A percentile compares a stretch with the other conserved stretches of the same genome.
Evolutionary conservation across 495 filamentous ascomycete genomes (phyloP).

Genomic region (Penicillium bovifimosum): DNA sequence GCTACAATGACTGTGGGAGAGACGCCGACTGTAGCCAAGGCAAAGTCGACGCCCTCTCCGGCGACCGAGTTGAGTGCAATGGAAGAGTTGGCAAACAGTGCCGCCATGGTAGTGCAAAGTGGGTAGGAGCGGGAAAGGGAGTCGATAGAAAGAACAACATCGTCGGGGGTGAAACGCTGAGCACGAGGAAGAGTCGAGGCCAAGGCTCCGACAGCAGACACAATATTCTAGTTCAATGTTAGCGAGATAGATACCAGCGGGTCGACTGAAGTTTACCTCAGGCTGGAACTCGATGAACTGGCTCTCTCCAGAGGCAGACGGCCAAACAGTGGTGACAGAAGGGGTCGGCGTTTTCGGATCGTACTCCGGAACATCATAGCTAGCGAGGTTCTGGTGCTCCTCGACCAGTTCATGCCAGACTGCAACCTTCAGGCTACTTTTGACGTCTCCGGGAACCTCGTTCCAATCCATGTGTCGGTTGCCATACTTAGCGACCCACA

Average conservation of each 20-base stretch:
- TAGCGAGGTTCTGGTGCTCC: slow-evolving; percentile 46
- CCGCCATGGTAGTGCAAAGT: slow-evolving; percentile 72
- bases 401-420: slow-evolving; percentile 85
- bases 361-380: slow-evolving; percentile 45
- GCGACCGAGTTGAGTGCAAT: slow-evolving; percentile 87
- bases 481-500: slow-evolving; percentile 91
- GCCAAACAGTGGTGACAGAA: slow-evolving; percentile 55
- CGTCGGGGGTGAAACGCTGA: slow-evolving; percentile 64
- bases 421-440: slow-evolving; percentile 64
- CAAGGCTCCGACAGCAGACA: slow-evolving; percentile 73
- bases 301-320: slow-evolving; percentile 45
- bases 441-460: slow-evolving; percentile 69
- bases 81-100: slow-evolving; percentile 76
- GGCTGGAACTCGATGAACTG: slow-evolving; percentile 74
- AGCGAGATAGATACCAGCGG: slow-evolving; percentile 1
- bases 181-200: slow-evolving; percentile 64
- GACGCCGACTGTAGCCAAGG: slow-evolving; percentile 62
- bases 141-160: slow-evolving; percentile 86
- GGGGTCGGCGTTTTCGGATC: slow-evolving; percentile 49
- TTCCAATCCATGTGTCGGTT: slow-evolving; percentile 91
- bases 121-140: slow-evolving; percentile 74
- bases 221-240: slow-evolving; percentile 54
- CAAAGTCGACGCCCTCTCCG: slow-evolving; percentile 61
- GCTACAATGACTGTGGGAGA: slow-evolving; percentile 80
- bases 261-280: slow-evolving; percentile 35